Conservation (phyloP, 108 stramenopile species). For the Nannochloropsis granulata region DNA sequence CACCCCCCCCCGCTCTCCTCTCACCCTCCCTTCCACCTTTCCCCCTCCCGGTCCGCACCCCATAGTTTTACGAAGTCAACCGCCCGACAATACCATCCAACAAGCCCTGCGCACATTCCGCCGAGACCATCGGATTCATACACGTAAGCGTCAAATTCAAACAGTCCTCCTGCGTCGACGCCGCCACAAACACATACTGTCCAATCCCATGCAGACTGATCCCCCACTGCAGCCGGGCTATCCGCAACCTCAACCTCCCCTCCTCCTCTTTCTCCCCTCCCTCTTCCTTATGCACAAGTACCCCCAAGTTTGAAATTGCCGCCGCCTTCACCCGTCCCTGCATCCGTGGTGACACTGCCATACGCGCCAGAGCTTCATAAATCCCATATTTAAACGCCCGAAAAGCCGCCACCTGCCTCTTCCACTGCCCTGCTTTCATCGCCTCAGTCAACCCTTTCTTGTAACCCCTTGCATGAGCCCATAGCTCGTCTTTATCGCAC, state of each 20-base stretch:
- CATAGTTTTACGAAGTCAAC: neutral
- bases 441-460: neutral
- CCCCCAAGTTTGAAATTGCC: neutral
- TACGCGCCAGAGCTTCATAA: neutral
- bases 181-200: neutral
- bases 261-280: neutral
- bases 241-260: too few species aligned
- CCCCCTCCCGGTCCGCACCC: too few species aligned
- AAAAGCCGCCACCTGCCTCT: neutral
- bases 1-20: too few species aligned
- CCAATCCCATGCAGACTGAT: neutral
- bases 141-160: neutral
- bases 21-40: too few species aligned
- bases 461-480: neutral
- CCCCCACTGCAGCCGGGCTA: neutral
- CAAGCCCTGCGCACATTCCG: neutral
- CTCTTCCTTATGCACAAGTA: neutral
- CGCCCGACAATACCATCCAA: neutral
- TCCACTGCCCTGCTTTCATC: neutral
- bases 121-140: neutral
- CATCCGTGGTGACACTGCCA: neutral
- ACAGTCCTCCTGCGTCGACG: neutral
- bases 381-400: neutral
- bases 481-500: neutral
- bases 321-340: neutral